Conservation (phyloP, 176 grass and related monocot species). For the Elaeis guineensis region DNA sequence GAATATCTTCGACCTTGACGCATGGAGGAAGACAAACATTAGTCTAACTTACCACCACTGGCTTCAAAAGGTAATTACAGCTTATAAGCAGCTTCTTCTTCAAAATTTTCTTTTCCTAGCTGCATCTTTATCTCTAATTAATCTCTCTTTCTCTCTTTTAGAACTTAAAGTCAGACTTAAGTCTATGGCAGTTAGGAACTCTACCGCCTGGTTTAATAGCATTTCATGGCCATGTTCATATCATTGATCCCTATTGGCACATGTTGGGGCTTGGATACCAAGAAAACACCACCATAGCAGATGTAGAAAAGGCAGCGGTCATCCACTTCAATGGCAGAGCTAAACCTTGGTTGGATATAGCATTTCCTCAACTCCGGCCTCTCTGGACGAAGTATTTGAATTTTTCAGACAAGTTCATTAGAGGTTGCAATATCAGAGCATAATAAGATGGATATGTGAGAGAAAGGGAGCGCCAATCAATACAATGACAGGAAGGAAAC, state of each 20-base stretch:
- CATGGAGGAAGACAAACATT: constrained; percentile 20
- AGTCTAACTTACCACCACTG: constrained; percentile 14
- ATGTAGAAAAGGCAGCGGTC: constrained; percentile 9
- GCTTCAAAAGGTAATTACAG: constrained; percentile 9
- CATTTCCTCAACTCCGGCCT: constrained; percentile 9
- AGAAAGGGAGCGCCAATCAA: no score
- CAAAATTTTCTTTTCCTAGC: not conserved
- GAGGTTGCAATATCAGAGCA: constrained; percentile 15
- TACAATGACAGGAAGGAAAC: no score
- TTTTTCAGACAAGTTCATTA: constrained; percentile 16
- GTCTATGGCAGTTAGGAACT: constrained; percentile 13
- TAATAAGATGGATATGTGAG: not conserved
- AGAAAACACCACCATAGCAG: constrained; percentile 10
- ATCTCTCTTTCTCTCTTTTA: not conserved
- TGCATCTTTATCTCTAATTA: not conserved
- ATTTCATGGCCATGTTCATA: constrained; percentile 10
- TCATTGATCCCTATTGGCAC: constrained; percentile 13
- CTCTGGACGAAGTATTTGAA: constrained; percentile 16
- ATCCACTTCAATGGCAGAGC: constrained; percentile 21
- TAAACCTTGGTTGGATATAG: constrained; percentile 19
- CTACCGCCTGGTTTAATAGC: constrained; percentile 16
- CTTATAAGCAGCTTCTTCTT: not conserved
- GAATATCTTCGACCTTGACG: constrained; percentile 16
- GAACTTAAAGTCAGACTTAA: constrained; percentile 19
- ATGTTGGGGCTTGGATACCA: constrained; percentile 20